Conservation (phyloP, 495 filamentous ascomycete genomes). For the Penicillium cataractarum region DNA sequence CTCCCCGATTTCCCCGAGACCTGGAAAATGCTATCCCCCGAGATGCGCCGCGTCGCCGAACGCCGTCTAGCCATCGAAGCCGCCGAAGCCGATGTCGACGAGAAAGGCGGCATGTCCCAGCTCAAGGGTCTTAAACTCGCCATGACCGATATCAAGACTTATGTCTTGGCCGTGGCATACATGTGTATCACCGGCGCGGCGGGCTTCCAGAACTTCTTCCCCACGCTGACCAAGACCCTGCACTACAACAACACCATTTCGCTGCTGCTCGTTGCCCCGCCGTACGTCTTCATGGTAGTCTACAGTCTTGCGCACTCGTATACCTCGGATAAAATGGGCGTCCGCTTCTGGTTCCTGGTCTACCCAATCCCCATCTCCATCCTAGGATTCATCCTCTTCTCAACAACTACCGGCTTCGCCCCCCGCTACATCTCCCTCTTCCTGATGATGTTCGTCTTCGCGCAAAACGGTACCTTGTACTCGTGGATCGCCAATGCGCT, state of each 20-base stretch:
- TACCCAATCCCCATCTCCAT: slow-evolving; percentile 56
- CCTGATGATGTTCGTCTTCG: slow-evolving; percentile 58
- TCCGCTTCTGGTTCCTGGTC: slow-evolving; percentile 57
- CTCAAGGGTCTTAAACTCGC: slow-evolving; percentile 54
- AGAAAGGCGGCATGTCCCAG: slow-evolving; percentile 51
- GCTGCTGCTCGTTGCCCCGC: slow-evolving; percentile 55
- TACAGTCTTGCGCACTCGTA: slow-evolving; percentile 50
- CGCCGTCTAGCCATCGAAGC: slow-evolving; percentile 53
- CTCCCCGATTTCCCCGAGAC: slow-evolving; percentile 56
- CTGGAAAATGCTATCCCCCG: slow-evolving; percentile 47
- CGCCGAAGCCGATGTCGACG: slow-evolving; percentile 53
- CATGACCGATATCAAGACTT: slow-evolving; percentile 56
- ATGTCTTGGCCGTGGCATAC: slow-evolving; percentile 52
- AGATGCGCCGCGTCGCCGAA: slow-evolving; percentile 54
- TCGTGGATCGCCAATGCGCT: slow-evolving; percentile 59
- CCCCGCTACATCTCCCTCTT: slow-evolving; percentile 58
- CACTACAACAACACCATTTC: slow-evolving; percentile 45
- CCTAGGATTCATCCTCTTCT: slow-evolving; percentile 55
- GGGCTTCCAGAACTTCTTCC: slow-evolving; percentile 62
- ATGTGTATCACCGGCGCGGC: slow-evolving; percentile 55
- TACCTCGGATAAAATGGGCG: slow-evolving; percentile 47
- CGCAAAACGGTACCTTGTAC: slow-evolving; percentile 55
- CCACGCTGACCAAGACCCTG: slow-evolving; percentile 50
- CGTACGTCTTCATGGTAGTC: slow-evolving; percentile 59
- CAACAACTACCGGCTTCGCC: slow-evolving; percentile 50